Conservation (phyloP, 2,329 filamentous ascomycete genomes). For the Nothopassalora personata region DNA sequence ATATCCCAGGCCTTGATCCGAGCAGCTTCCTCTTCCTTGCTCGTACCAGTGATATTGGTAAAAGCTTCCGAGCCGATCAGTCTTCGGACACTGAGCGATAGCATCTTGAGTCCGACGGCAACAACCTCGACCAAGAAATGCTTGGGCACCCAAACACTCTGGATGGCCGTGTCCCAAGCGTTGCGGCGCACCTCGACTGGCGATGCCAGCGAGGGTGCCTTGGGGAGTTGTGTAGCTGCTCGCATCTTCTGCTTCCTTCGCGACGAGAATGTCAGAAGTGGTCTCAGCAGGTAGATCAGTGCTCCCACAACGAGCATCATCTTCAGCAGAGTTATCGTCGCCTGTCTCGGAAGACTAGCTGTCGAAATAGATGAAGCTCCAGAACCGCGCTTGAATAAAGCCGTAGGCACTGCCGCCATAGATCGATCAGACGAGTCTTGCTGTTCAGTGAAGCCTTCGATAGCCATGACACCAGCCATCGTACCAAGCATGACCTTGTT, state of each 20-base stretch:
- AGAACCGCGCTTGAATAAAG: slow-evolving; percentile 30
- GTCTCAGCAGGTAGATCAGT: slow-evolving; percentile 52
- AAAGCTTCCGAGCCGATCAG: slow-evolving; percentile 72
- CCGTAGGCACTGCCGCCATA: slow-evolving; percentile 40
- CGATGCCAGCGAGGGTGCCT: slow-evolving; percentile 67
- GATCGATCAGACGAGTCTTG: slow-evolving; percentile 45
- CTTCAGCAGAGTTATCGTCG: slow-evolving; percentile 44
- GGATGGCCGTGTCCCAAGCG: slow-evolving; percentile 88
- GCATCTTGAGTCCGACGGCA: slow-evolving; percentile 70
- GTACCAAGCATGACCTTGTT: slow-evolving; percentile 89
- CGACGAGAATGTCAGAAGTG: slow-evolving; percentile 53
- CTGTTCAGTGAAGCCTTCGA: slow-evolving; percentile 68
- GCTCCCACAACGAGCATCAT: slow-evolving; percentile 48
- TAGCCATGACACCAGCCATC: slow-evolving; percentile 82
- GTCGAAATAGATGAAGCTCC: slow-evolving; percentile 18
- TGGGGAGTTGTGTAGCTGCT: slow-evolving; percentile 34
- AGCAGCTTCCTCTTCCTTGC: slow-evolving; percentile 77
- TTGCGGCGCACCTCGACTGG: slow-evolving; percentile 79
- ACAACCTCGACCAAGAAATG: slow-evolving; percentile 83
- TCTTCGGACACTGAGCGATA: slow-evolving; percentile 76
- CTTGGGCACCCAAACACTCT: slow-evolving; percentile 84
- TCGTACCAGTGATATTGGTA: slow-evolving; percentile 71
- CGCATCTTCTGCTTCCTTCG: slow-evolving; percentile 48
- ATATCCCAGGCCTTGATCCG: slow-evolving; percentile 90
- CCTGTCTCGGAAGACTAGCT: slow-evolving; percentile 23